Conservation (phyloP, 2,329 filamentous ascomycete species). For the Fusarium duplospermum region DNA sequence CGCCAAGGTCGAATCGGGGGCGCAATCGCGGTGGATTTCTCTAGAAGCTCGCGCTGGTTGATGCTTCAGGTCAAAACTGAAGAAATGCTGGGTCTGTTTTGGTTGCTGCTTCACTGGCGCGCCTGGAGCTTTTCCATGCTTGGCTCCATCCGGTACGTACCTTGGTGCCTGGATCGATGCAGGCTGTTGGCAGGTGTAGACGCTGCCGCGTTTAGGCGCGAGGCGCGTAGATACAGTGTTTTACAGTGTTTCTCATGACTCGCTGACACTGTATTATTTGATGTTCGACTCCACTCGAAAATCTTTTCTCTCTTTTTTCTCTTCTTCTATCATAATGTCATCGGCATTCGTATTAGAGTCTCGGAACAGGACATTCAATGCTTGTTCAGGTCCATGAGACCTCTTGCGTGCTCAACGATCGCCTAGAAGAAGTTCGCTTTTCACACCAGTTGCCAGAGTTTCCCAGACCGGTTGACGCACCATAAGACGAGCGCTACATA, state of each 20-base stretch:
- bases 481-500: constrained; percentile 60
- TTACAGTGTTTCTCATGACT: not conserved
- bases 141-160: constrained; percentile 31
- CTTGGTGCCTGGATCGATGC: constrained; percentile 13
- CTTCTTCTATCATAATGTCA: constrained; percentile 75
- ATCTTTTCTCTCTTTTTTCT: constrained; percentile 44
- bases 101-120: constrained; percentile 41
- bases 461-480: constrained; percentile 57
- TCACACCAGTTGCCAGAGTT: constrained; percentile 76
- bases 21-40: constrained; percentile 18
- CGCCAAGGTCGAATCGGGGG: constrained; percentile 4
- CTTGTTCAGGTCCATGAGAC: constrained; percentile 87
- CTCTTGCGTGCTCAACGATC: constrained; percentile 98
- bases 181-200: not conserved
- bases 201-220: constrained; percentile 27
- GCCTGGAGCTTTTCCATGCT: constrained; percentile 22
- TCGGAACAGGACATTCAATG: constrained; percentile 92
- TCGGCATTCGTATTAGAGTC: constrained; percentile 99
- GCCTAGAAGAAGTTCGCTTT: constrained; percentile 85
- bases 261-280: constrained; percentile 35
- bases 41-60: constrained; percentile 28
- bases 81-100: constrained; percentile 42
- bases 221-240: constrained; percentile 31
- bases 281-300: constrained; percentile 40
- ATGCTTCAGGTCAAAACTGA: constrained; percentile 31